Conservation (phyloP, 345 rosid genomes). For the Sonneratia alba region DNA sequence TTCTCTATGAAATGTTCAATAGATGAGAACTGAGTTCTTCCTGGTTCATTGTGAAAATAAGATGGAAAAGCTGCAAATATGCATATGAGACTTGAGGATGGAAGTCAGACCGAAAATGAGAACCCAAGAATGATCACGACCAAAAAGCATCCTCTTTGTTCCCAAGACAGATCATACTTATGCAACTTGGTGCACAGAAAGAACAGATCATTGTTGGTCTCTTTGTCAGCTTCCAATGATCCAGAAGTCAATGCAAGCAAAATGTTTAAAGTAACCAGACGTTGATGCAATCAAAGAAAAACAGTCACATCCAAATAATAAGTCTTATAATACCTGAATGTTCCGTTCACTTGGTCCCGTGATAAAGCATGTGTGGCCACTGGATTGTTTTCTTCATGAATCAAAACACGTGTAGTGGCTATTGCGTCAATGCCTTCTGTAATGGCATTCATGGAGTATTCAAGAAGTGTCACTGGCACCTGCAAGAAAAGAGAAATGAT, state of each 20-base stretch:
- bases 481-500: constrained; percentile 11
- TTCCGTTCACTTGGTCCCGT: constrained; percentile 44
- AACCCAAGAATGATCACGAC: too few species aligned
- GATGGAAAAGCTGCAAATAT: too few species aligned
- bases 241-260: neutral
- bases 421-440: constrained; percentile 96
- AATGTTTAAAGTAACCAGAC: neutral
- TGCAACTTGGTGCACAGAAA: too few species aligned
- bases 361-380: constrained; percentile 41
- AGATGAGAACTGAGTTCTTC: too few species aligned
- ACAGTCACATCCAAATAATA: neutral
- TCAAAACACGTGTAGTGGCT: constrained; percentile 81
- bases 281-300: neutral
- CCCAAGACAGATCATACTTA: too few species aligned
- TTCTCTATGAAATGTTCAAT: too few species aligned
- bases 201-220: too few species aligned
- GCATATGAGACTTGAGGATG: too few species aligned
- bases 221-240: too few species aligned
- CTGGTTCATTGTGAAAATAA: too few species aligned
- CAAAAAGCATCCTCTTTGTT: too few species aligned
- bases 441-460: constrained; percentile 75
- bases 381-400: constrained; percentile 41
- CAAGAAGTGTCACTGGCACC: constrained; percentile 68
- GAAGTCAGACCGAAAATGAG: too few species aligned
- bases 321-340: constrained; percentile 48